A percentile compares a stretch with the other conserved stretches of the same genome.
These are phyloP conservation scores for Termitomyces sp. DNA, from an alignment of 1,284 basidiomycete species.

Conservation along the genomic window DNA sequence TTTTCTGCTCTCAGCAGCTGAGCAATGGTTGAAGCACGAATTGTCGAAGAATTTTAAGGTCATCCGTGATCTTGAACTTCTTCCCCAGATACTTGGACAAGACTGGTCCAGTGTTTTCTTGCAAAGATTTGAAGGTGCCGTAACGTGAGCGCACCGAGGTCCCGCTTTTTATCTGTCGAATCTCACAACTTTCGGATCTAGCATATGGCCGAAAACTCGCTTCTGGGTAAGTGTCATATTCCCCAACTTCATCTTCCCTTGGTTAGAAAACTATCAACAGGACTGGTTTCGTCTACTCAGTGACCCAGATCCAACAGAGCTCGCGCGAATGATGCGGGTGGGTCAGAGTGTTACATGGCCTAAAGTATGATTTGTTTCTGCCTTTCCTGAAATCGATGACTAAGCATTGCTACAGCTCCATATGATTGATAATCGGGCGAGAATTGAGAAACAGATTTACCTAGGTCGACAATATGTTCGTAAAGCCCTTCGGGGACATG, in stretches of 20 bases:
- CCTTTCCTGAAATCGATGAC: not conserved
- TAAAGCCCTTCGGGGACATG: conserved; percentile 31
- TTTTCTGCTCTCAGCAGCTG: conserved; percentile 86
- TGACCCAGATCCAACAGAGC: conserved; percentile 76
- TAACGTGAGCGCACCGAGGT: conserved; percentile 54
- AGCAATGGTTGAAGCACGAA: conserved; percentile 93
- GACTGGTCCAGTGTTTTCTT: conserved; percentile 95
- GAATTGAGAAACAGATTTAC: conserved; percentile 79
- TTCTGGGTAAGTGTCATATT: conserved; percentile 45
- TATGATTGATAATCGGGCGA: conserved; percentile 84
- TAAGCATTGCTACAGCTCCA: conserved; percentile 52
- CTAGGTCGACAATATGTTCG: conserved; percentile 76
- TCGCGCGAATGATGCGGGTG: conserved; percentile 80
- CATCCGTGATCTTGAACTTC: conserved; percentile 87
- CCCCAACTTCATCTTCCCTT: not conserved
- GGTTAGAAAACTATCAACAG: conserved; percentile 27
- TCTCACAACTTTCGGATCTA: conserved; percentile 23
- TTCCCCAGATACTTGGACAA: conserved; percentile 86
- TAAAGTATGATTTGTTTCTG: conserved; percentile 47
- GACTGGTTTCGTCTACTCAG: conserved; percentile 84
- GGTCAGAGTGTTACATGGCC: conserved; percentile 95
- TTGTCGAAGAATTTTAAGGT: conserved; percentile 95
- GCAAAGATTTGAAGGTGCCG: conserved; percentile 79
- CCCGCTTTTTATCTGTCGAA: not conserved
- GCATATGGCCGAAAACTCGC: conserved; percentile 84